These are phyloP conservation scores for Tuber aestivum DNA, from an alignment of 495 filamentous ascomycete genomes.

Conservation along the genomic window DNA sequence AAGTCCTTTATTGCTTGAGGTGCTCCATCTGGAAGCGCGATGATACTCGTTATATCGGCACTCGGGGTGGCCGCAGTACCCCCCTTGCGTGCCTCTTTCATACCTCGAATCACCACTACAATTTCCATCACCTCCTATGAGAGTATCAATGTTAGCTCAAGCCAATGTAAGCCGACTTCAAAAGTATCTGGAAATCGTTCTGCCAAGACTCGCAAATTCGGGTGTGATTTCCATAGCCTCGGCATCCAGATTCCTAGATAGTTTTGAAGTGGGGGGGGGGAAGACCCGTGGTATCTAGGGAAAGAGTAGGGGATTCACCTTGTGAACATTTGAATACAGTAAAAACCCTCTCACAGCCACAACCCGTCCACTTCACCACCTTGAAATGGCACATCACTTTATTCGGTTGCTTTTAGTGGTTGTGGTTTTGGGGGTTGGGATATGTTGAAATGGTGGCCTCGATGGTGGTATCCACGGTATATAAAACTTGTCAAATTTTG, in stretches of 20 bases:
- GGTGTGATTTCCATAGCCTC: too few species aligned
- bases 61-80: slow-evolving; percentile 10
- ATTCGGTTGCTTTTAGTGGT: not conserved
- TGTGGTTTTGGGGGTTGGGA: not conserved
- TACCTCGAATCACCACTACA: slow-evolving; percentile 21
- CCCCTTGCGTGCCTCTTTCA: slow-evolving; percentile 24
- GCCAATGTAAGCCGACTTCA: too few species aligned
- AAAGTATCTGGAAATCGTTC: too few species aligned
- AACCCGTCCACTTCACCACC: slow-evolving; percentile 27
- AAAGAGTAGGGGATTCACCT: slow-evolving; percentile 7
- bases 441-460: not conserved
- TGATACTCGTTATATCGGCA: slow-evolving; percentile 19
- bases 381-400: slow-evolving; percentile 32
- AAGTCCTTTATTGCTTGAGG: not conserved
- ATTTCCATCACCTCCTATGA: slow-evolving; percentile 17
- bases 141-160: not conserved
- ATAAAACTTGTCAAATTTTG: not conserved
- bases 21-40: slow-evolving; percentile 15
- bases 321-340: slow-evolving; percentile 23
- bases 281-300: too few species aligned
- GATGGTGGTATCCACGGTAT: not conserved
- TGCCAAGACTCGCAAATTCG: too few species aligned
- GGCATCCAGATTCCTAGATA: too few species aligned
- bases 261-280: too few species aligned
- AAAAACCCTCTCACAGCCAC: slow-evolving; percentile 23